Percentiles rank a stretch among this genome's conserved stretches.
Evolutionary conservation across 2,329 filamentous ascomycete species (phyloP).

Genomic region (Fusarium abutilonis): DNA sequence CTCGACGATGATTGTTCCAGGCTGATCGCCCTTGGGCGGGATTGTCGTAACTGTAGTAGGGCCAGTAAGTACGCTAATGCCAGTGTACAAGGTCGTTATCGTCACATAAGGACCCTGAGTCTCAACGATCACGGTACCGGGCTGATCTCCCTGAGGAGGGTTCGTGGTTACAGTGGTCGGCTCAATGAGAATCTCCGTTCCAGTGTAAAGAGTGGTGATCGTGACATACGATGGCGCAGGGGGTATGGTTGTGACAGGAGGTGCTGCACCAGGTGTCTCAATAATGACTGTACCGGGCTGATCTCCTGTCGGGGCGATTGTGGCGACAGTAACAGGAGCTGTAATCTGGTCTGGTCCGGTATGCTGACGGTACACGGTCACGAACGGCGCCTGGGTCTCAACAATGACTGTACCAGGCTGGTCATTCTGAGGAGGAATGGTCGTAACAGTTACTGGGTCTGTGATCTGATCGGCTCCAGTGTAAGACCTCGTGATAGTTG

Average conservation of each 20-base stretch:
- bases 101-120: slow-evolving; percentile 4
- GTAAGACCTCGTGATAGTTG: slow-evolving; percentile 25
- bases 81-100: background rate
- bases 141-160: slow-evolving; percentile 21
- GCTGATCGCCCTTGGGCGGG: background rate
- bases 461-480: slow-evolving; percentile 20
- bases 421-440: slow-evolving; percentile 13
- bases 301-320: slow-evolving; percentile 5
- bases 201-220: background rate
- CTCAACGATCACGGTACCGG: slow-evolving; percentile 27
- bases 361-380: slow-evolving; percentile 4
- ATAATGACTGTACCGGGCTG: slow-evolving; percentile 8
- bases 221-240: slow-evolving; percentile 24
- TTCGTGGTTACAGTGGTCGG: slow-evolving; percentile 17
- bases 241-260: background rate
- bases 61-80: too few species aligned
- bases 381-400: slow-evolving; percentile 4
- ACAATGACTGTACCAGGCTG: slow-evolving; percentile 28
- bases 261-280: slow-evolving; percentile 15
- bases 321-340: slow-evolving; percentile 2
- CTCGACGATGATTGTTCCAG: slow-evolving; percentile 10
- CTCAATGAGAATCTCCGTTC: slow-evolving; percentile 2
- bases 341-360: slow-evolving; percentile 1
- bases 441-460: slow-evolving; percentile 14
- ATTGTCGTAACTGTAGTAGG: slow-evolving; percentile 8